A percentile compares a stretch with the other conserved stretches of the same genome.
Evolutionary conservation across 1,284 basidiomycete genomes (phyloP).

Genomic region (Boletus albobrunnescens): DNA sequence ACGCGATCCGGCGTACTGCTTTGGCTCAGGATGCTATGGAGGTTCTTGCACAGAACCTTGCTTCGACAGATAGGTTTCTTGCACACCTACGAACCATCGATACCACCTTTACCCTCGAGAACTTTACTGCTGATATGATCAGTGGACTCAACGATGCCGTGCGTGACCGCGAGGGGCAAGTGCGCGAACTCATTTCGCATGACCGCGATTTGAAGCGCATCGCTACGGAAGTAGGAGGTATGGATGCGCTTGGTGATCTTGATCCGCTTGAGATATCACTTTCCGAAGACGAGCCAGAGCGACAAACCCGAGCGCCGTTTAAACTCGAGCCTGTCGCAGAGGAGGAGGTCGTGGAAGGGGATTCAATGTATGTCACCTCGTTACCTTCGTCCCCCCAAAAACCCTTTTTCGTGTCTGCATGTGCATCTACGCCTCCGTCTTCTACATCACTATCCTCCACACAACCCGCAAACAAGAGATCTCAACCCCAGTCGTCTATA

Average conservation of each 20-base stretch:
- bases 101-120: conserved; percentile 55
- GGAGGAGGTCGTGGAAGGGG: conserved; percentile 49
- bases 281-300: conserved; percentile 32
- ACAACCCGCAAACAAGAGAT: conserved; percentile 11
- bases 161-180: conserved; percentile 71
- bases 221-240: conserved; percentile 68
- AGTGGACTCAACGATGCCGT: conserved; percentile 68
- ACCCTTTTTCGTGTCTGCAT: conserved; percentile 16
- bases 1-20: conserved; percentile 24
- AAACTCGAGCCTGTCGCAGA: conserved; percentile 45
- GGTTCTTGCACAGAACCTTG: conserved; percentile 64
- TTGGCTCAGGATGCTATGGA: conserved; percentile 65
- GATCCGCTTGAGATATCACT: conserved; percentile 58
- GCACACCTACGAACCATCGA: conserved; percentile 66
- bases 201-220: conserved; percentile 78
- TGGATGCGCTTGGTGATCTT: conserved; percentile 64
- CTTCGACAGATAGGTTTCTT: conserved; percentile 74
- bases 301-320: conserved; percentile 7
- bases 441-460: conserved; percentile 28
- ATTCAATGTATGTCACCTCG: conserved; percentile 27
- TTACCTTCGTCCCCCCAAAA: conserved; percentile 30
- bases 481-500: conserved; percentile 28
- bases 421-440: conserved; percentile 6
- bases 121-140: conserved; percentile 70
- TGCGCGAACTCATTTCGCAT: conserved; percentile 68